Evolutionary conservation across 163 green algal genomes (phyloP), one percentile per base, ranked within the genome.

Genomic region (Chlorella variabilis): DNA sequence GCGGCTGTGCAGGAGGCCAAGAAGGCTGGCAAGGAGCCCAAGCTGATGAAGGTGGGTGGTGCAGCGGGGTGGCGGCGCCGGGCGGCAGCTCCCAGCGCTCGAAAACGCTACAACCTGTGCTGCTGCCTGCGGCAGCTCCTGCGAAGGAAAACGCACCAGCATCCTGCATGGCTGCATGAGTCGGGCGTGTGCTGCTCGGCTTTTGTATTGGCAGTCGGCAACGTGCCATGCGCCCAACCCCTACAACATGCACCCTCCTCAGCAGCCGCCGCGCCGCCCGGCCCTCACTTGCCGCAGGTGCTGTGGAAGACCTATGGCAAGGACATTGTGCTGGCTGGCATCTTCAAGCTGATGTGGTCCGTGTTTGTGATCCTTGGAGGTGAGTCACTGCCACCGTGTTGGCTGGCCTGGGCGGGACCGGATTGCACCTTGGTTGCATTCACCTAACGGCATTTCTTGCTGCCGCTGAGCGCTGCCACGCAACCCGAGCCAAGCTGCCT

Each of bases 271-370:
- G 29, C 38, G 36, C 71, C 27, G 27, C 42, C 39, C n/a, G n/a
- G 38, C n/a, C 34, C 45, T 63, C 48, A 7, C 39, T 41, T 38
- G 4, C 8, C 23, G 15, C 76, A 82, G 76, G 76, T 82, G 9
- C 78, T 92, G 41, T 81, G 76, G 49, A 78, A 77, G 51, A 83
- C 78, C 4, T 91, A 88, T 56, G 86, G 88, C 77, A 71, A 21
- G 54, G 79, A 86, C 59, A 75, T 90, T 25, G 41, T 92, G 33
- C 54, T 85, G 11, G 89, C 80, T 13, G 89, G 89, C 36, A 4
- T 92, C 4, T 91, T 83, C 87, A 92, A 92, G 83, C 77, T 86
- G 17, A 38, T 82, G 25, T 92, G 89, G 89, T 87, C 87, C 4
- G 59, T 89, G 33, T 91, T 85, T 70, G 81, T 91, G 21, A 88